These are phyloP conservation scores for Bassia scoparia DNA, from an alignment of 148 eudicot species.

Conservation along the genomic window DNA sequence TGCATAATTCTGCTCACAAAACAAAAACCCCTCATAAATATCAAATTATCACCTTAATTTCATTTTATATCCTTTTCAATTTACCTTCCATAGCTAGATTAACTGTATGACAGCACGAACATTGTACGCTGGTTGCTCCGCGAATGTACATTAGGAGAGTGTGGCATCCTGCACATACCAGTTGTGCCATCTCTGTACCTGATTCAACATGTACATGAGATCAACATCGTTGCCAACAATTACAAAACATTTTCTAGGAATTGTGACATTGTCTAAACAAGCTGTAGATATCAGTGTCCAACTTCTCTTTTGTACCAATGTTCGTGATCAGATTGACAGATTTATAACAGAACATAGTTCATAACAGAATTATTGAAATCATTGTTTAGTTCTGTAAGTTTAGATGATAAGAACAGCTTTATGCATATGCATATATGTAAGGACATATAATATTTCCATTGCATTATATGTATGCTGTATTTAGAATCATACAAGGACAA, in stretches of 20 bases:
- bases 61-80: background rate
- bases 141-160: conserved; percentile 82
- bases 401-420: no score
- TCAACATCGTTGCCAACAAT: no score
- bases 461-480: no score
- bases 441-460: background rate
- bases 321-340: no score
- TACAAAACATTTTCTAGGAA: no score
- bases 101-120: conserved; percentile 84
- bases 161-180: conserved; percentile 89
- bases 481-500: no score
- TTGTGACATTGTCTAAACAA: no score
- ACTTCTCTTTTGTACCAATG: no score
- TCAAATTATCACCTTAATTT: background rate
- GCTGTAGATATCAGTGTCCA: no score
- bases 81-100: conserved; percentile 79
- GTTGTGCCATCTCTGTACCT: conserved; percentile 91
- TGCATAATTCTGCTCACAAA: background rate
- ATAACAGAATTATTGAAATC: no score
- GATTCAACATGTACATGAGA: background rate
- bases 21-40: background rate
- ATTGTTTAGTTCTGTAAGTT: background rate
- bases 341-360: no score
- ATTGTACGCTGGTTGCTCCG: conserved; percentile 89
- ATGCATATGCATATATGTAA: no score